Conservation (phyloP, 306 rosid genomes). For the Cajanus cajan region DNA sequence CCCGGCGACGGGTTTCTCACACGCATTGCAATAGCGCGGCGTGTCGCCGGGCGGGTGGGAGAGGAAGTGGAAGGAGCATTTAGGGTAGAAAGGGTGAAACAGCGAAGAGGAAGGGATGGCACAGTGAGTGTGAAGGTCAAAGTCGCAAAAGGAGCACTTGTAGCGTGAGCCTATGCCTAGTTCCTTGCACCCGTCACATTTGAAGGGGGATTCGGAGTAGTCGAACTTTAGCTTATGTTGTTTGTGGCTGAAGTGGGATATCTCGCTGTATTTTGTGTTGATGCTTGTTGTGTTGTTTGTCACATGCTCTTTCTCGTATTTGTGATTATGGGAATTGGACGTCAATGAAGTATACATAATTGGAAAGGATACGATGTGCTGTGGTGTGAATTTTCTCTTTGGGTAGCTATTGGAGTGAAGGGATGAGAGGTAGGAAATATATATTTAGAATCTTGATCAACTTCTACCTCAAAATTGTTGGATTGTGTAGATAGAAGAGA, state of each 20-base stretch:
- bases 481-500: no score
- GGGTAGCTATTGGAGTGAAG: background rate
- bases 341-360: background rate
- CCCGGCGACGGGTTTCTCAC: slow-evolving; percentile 68
- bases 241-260: slow-evolving; percentile 79
- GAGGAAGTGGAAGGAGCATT: slow-evolving; percentile 79
- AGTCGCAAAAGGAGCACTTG: slow-evolving; percentile 72
- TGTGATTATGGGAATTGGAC: background rate
- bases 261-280: slow-evolving; percentile 58
- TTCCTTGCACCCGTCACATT: slow-evolving; percentile 96
- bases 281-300: background rate
- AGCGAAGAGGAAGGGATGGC: slow-evolving; percentile 63
- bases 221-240: slow-evolving; percentile 81
- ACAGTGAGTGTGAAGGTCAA: slow-evolving; percentile 87
- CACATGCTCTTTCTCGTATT: background rate
- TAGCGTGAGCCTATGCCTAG: slow-evolving; percentile 83
- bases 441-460: background rate
- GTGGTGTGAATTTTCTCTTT: background rate
- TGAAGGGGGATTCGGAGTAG: slow-evolving; percentile 74
- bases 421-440: background rate
- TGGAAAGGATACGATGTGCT: background rate
- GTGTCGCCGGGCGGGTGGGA: slow-evolving; percentile 57
- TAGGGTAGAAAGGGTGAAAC: slow-evolving; percentile 79
- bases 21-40: slow-evolving; percentile 80
- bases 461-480: no score